phyloP scores from a whole-genome alignment of 345 rosid genomes.

The Euphorbia pulcherrima region DNA sequence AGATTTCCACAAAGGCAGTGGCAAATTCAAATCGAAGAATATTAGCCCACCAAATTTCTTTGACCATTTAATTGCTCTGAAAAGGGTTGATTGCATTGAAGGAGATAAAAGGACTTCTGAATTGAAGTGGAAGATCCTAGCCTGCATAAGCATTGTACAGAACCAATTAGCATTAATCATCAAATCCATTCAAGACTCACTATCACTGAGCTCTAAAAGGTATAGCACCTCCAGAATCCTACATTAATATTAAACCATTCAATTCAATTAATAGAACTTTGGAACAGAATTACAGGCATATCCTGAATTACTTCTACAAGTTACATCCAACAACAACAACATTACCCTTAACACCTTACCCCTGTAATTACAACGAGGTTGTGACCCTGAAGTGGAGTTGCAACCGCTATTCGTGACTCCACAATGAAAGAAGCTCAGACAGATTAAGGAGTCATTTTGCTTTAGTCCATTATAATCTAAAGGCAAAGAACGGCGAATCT shows the following conservation, averaged over 20 bases:
- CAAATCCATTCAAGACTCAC: background rate
- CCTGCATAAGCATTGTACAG: conserved; percentile 41
- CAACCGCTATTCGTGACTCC: too few relatives aligned
- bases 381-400: too few relatives aligned
- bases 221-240: too few relatives aligned
- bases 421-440: too few relatives aligned
- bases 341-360: too few relatives aligned
- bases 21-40: conserved; percentile 74
- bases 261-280: background rate
- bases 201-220: background rate
- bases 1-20: conserved; percentile 73
- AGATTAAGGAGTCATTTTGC: too few relatives aligned
- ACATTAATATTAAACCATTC: background rate
- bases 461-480: too few relatives aligned
- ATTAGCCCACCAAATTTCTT: conserved; percentile 73
- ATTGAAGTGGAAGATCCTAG: conserved; percentile 79
- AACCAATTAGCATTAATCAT: conserved; percentile 12
- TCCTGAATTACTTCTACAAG: background rate
- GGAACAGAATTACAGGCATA: background rate
- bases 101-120: conserved; percentile 64
- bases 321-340: background rate
- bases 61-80: conserved; percentile 62
- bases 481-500: too few relatives aligned
- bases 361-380: too few relatives aligned
- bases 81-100: conserved; percentile 51